These are phyloP conservation scores for Chiua virens DNA, from an alignment of 768 basidiomycete species.

Conservation along the genomic window DNA sequence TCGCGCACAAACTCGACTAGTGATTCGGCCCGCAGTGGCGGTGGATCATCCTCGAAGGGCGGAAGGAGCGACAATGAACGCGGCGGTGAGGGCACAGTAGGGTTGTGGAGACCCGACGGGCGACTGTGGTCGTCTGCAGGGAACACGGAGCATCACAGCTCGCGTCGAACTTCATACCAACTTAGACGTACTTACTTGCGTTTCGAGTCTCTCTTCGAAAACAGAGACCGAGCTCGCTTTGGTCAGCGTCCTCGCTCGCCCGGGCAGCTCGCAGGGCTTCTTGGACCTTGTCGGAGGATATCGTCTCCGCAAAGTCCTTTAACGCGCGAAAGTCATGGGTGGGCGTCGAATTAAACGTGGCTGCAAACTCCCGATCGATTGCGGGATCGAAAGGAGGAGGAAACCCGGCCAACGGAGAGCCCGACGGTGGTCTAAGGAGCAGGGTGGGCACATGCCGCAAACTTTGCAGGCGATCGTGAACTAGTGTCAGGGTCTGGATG, in stretches of 20 bases:
- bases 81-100: conserved; percentile 45
- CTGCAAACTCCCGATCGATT: conserved; percentile 29
- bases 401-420: conserved; percentile 23
- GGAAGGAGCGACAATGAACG: conserved; percentile 43
- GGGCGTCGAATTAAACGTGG: conserved; percentile 27
- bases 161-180: background rate
- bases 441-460: conserved; percentile 47
- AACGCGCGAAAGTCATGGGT: conserved; percentile 47
- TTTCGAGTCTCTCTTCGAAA: conserved; percentile 53
- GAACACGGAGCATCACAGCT: background rate
- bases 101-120: conserved; percentile 61
- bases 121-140: conserved; percentile 48
- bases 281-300: conserved; percentile 55
- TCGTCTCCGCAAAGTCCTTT: conserved; percentile 44
- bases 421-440: conserved; percentile 41
- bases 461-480: conserved; percentile 43
- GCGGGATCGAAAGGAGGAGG: conserved; percentile 27
- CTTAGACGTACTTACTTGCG: conserved; percentile 49
- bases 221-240: conserved; percentile 45
- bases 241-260: conserved; percentile 55
- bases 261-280: conserved; percentile 54
- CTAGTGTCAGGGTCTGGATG: conserved; percentile 47
- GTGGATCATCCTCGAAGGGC: conserved; percentile 33
- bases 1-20: conserved; percentile 56
- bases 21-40: conserved; percentile 43